Evolutionary conservation across 306 rosid species (phyloP).

Genomic region (Sicyos edulis): DNA sequence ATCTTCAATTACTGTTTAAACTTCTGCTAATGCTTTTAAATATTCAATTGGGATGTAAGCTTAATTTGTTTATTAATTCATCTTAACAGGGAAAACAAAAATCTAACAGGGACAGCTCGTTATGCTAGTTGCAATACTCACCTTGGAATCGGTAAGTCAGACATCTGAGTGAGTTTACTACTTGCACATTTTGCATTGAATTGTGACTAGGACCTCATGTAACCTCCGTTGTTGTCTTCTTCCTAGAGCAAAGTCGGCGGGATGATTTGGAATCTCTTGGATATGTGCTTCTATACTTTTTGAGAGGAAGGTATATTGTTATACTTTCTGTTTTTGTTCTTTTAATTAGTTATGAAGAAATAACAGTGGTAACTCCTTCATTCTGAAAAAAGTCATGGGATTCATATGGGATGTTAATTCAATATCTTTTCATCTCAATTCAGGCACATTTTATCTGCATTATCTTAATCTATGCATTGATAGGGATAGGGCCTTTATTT

Average conservation of each 20-base stretch:
- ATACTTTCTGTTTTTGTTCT: constrained; percentile 21
- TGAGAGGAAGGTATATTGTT: constrained; percentile 77
- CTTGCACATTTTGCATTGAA: constrained; percentile 2
- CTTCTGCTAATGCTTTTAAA: constrained; percentile 1
- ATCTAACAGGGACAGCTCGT: constrained; percentile 94
- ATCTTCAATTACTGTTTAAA: neutral
- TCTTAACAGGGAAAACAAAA: constrained; percentile 44
- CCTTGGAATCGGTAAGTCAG: constrained; percentile 84
- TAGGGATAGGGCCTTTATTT: neutral
- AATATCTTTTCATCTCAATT: neutral
- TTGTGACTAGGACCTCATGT: constrained; percentile 11
- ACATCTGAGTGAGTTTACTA: constrained; percentile 6
- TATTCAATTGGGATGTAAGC: too few species aligned
- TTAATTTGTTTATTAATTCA: constrained; percentile 23
- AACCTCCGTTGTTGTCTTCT: constrained; percentile 20
- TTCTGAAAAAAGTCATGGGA: neutral
- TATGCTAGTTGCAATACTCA: constrained; percentile 99
- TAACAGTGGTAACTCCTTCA: neutral
- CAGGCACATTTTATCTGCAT: neutral
- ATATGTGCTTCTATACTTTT: constrained; percentile 88
- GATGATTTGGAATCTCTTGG: too few species aligned
- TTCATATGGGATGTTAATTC: neutral
- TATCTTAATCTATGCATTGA: neutral
- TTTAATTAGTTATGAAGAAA: neutral
- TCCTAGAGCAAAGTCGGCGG: constrained; percentile 90